Evolutionary conservation across 164 flowering plant species (phyloP), one percentile per base, ranked within the genome.

Genomic region (Piper betle): DNA sequence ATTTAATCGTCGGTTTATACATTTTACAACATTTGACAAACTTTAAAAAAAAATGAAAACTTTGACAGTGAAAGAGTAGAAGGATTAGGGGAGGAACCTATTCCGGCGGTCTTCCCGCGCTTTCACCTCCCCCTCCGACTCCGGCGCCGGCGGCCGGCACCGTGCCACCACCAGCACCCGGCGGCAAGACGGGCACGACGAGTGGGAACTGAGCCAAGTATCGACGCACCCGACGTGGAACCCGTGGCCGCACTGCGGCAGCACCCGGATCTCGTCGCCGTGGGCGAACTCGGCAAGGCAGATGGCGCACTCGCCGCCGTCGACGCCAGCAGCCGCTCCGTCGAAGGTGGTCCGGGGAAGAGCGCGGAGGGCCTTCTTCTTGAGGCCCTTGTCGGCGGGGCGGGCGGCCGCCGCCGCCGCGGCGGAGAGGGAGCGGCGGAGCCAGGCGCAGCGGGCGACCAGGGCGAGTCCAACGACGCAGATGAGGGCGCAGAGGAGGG

Each of bases 381-480:
- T 86, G 39, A 93, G 65, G 46, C 96, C 96, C 65, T 87, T 90
- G 77, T 87, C 11, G 82, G 76, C 50, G 69, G 73, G 12, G 68
- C 33, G 2, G 61, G 68, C 38, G 55, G 60, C 16, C 59, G 18
- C 16, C 10, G 43, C 52, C 13, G 52, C 20, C 62, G 52, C 33
- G 54, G 55, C 41, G 55, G 63, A 39, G 69, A 80, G 62, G 56
- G 78, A 54, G 18, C 88, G 83, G 38, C 94, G 88, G 64, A 82
- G 75, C 88, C 94, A 89, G 57, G 87, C 85, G 82, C 98, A 93
- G 48, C 94, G 87, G 3, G 84, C 88, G 16, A 84, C 87, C 13
- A 93, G 91, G 46, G 84, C 75, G 60, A 93, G 85, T 7, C 97
- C 97, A 25, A 93, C 84, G n/a, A 84, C 81, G 75, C 97, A 89